Evolutionary conservation across 176 grass and related monocot species (phyloP), one percentile per base, ranked within the genome.

Genomic region (Eleusine coracana): DNA sequence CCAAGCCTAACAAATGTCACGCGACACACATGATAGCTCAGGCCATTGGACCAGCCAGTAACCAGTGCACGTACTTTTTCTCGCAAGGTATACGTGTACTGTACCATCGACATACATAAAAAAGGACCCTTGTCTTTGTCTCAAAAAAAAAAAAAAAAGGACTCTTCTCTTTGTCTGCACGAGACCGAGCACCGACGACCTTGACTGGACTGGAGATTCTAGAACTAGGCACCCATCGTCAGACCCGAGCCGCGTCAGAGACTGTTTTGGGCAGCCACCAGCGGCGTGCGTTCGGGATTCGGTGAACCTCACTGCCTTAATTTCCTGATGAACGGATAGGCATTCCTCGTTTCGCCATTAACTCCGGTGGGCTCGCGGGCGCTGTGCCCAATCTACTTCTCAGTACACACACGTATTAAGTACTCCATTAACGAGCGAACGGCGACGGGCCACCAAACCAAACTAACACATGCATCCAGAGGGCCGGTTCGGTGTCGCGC

Each of bases 381-480:
- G 9, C 71, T 52, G 78, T 41, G 41, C 25, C 2, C 25, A 29
- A 63, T 52, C 16, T 38, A 38, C 4, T 8, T 39, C 4, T n/a
- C 2, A 5, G 51, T 37, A 21, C n/a, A 7, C 49, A 1, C 49
- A 1, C 3, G 52, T 68, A 82, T 82, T 25, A 25, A 25, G 25
- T 25, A 25, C 25, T 25, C 25, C 25, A 25, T 25, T 82, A 82
- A 73, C 70, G 20, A 10, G 39, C 27, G 41, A 71, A 62, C 34
- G 74, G 40, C 66, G 74, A 85, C 4, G 66, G 52, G 66, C 83
- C 74, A 78, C 83, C 74, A 38, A 85, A 70, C 51, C n/a, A 25
- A 27, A 40, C 34, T 2, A 34, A 34, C 31, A 34, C 31, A 34
- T 34, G 31, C 39, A 4, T 1, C 21, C 48, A 5, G 16, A 3